These are phyloP conservation scores for Castanea mollissima DNA, from an alignment of 306 rosid genomes.

Conservation along the genomic window DNA sequence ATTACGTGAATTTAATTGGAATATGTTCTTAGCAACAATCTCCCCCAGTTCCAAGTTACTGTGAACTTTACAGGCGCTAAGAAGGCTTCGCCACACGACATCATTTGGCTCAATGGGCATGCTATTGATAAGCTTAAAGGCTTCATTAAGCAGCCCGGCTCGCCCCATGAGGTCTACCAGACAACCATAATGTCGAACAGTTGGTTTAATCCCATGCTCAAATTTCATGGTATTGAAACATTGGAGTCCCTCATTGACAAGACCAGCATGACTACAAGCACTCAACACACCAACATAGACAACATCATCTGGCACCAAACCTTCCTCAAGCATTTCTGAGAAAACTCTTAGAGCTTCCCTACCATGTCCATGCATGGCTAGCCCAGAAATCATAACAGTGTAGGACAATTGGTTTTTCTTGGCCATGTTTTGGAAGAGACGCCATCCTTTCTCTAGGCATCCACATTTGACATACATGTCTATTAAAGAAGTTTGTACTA, in stretches of 20 bases:
- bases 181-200: slow-evolving; percentile 74
- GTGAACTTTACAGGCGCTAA: slow-evolving; percentile 74
- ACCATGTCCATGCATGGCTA: slow-evolving; percentile 77
- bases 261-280: slow-evolving; percentile 79
- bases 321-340: slow-evolving; percentile 61
- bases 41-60: slow-evolving; percentile 57
- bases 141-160: slow-evolving; percentile 68
- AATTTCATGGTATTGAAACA: slow-evolving; percentile 54
- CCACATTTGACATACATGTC: slow-evolving; percentile 90
- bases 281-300: slow-evolving; percentile 60
- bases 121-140: slow-evolving; percentile 53
- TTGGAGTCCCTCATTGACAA: slow-evolving; percentile 60
- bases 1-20: slow-evolving; percentile 42
- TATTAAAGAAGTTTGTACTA: slow-evolving; percentile 68
- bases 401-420: slow-evolving; percentile 62
- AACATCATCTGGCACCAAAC: slow-evolving; percentile 61
- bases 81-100: slow-evolving; percentile 77
- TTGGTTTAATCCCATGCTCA: slow-evolving; percentile 62
- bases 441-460: slow-evolving; percentile 55
- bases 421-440: slow-evolving; percentile 50
- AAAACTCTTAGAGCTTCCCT: slow-evolving; percentile 64
- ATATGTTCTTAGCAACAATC: slow-evolving; percentile 52
- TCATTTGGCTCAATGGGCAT: slow-evolving; percentile 64
- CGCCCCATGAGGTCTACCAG: slow-evolving; percentile 79
- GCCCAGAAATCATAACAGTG: slow-evolving; percentile 77